Base-by-base conservation (phyloP, 352 stramenopile genomes). In the Globisporangium solare region DNA sequence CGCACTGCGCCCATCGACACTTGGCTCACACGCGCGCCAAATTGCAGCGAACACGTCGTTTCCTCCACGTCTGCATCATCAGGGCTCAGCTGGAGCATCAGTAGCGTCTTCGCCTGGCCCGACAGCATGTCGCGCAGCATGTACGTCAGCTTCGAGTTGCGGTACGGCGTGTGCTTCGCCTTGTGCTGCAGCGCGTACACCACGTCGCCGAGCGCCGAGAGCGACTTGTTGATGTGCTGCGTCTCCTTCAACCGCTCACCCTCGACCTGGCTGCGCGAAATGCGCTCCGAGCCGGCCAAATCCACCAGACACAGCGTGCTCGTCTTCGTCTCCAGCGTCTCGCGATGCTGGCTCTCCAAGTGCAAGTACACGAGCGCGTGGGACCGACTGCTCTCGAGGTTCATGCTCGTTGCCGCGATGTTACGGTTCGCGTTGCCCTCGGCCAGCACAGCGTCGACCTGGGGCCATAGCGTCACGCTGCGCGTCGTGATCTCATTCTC, bases 151-250 rank as follows among this genome's bases (percentile, higher is more conserved):
- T 97, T 98, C 0, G 88, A 97, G 69, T 98, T 98, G 21, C 95
- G 86, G 60, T 96, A 98, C 27, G 93, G 94, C 8, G 97, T 85
- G 74, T 98, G 95, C 55, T 95, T 97, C 18, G 86, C 76, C 68
- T 96, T 96, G 63, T 95, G 86, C 60, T 95, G 83, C 27, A 97
- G 73, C 40, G 86, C 88, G 42, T 96, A 81, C 58, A 99, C 98
- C 15, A 99, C 97, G 73, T 99, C 97, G 41, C 96, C 96, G 20
- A 99, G 80, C 40, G 97, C 96, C 17, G 88, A 92, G 22, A 99
- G 79, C 49, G 88, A 98, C 76, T 99, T 99, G 88, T 99, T 99
- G 67, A 99, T 99, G 65, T 98, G 90, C 62, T 98, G 94, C 13
- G 97, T 97, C 63, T 99, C 97, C 58, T 97, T 97, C 41, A 99